Percentiles rank a stretch among this genome's conserved stretches.
Evolutionary conservation across 2,329 filamentous ascomycete species (phyloP).

Genomic region (Gyromitra esculenta): DNA sequence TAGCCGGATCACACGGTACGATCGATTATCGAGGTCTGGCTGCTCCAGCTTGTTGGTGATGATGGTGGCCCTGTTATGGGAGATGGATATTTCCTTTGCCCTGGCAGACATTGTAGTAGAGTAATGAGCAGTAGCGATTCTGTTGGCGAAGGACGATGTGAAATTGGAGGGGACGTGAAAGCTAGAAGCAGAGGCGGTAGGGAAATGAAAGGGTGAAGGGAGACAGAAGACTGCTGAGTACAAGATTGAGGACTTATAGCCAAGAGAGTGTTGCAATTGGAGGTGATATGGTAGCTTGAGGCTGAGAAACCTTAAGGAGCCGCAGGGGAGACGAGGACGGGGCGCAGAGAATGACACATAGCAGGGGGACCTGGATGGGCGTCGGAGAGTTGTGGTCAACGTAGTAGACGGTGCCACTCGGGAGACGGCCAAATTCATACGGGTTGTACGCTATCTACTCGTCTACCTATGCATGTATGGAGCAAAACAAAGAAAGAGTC

Average conservation of each 20-base stretch:
- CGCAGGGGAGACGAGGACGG: constrained; percentile 1
- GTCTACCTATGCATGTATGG: not conserved
- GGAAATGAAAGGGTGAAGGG: not conserved
- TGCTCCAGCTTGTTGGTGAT: constrained; percentile 80
- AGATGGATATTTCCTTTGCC: constrained; percentile 32
- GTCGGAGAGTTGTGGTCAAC: not conserved
- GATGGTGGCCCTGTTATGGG: constrained; percentile 54
- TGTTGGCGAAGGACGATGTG: constrained; percentile 5
- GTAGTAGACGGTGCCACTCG: constrained; percentile 9
- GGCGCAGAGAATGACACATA: constrained; percentile 38
- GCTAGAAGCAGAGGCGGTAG: constrained; percentile 22
- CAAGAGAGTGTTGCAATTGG: not conserved
- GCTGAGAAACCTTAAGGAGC: constrained; percentile 6
- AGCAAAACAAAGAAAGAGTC: constrained; percentile 23
- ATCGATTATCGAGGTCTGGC: constrained; percentile 83
- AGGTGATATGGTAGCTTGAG: constrained; percentile 1
- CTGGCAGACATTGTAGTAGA: constrained; percentile 35
- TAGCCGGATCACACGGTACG: constrained; percentile 86
- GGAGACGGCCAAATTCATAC: constrained; percentile 17
- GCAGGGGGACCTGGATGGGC: not conserved
- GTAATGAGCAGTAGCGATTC: constrained; percentile 13
- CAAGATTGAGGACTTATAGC: constrained; percentile 27
- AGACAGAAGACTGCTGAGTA: constrained; percentile 8
- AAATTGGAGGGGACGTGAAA: constrained; percentile 12
- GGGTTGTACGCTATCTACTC: constrained; percentile 11